Evolutionary conservation across 371 early-diverging fungal species (phyloP).

Genomic region (Smittium mucronatum): DNA sequence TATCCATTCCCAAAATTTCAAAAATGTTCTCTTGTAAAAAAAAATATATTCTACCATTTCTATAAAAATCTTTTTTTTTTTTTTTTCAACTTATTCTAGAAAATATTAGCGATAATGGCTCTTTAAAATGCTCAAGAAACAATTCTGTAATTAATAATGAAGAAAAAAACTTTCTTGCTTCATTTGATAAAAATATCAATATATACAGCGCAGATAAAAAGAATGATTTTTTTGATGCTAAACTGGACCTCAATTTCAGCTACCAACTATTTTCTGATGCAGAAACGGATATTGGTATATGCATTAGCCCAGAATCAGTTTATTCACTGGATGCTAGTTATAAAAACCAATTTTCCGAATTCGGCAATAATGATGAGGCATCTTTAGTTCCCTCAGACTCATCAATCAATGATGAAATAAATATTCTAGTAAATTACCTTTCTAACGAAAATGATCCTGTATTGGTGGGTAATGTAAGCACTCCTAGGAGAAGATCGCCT

Average conservation of each 20-base stretch:
- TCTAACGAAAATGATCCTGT: neutral
- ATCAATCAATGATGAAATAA: neutral
- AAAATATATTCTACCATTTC: too few species aligned
- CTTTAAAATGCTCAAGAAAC: too few species aligned
- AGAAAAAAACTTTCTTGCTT: too few species aligned
- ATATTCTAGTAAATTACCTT: neutral
- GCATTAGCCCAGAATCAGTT: neutral
- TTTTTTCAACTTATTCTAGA: too few species aligned
- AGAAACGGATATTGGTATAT: neutral
- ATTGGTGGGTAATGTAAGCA: neutral
- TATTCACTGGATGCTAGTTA: neutral
- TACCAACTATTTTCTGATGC: neutral
- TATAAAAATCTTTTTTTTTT: too few species aligned
- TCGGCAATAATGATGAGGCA: neutral
- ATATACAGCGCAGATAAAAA: too few species aligned
- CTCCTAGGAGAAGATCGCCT: neutral
- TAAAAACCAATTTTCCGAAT: neutral
- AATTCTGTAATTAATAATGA: too few species aligned
- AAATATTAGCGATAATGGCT: too few species aligned
- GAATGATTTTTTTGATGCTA: neutral
- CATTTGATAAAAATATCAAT: too few species aligned
- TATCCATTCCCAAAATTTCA: too few species aligned
- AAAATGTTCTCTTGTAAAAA: too few species aligned
- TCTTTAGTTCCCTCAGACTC: neutral
- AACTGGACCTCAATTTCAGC: neutral